Evolutionary conservation across 768 basidiomycete species (phyloP).

Genomic region (Myochromella boudieri): DNA sequence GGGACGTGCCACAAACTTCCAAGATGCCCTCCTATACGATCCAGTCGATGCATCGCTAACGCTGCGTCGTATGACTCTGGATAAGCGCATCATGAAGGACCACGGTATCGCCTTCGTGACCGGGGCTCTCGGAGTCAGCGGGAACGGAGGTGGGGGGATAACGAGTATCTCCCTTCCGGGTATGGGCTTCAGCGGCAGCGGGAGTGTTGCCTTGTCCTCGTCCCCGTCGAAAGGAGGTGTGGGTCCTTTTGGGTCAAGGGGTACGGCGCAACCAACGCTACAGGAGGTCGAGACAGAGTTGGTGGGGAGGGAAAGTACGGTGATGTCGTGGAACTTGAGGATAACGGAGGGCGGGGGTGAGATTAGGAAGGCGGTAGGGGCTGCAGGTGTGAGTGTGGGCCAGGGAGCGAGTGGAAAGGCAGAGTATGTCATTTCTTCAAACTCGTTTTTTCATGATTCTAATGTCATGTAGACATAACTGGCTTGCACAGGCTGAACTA

Average conservation of each 20-base stretch:
- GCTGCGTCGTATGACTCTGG: conserved; percentile 52
- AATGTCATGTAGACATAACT: conserved; percentile 37
- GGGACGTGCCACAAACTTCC: conserved; percentile 45
- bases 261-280: background rate
- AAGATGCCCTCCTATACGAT: conserved; percentile 74
- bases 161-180: conserved; percentile 67
- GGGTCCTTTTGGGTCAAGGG: no score
- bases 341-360: conserved; percentile 42
- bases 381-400: conserved; percentile 13
- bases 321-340: conserved; percentile 68
- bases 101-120: conserved; percentile 24
- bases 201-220: conserved; percentile 33
- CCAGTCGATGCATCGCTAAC: conserved; percentile 54
- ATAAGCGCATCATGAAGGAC: conserved; percentile 28
- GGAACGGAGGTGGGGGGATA: conserved; percentile 31
- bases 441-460: conserved; percentile 3
- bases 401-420: conserved; percentile 34
- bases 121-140: conserved; percentile 24
- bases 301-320: conserved; percentile 32
- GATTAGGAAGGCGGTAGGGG: conserved; percentile 1
- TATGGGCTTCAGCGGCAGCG: conserved; percentile 40
- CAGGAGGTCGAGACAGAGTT: conserved; percentile 34
- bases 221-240: conserved; percentile 29
- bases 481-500: conserved; percentile 80
- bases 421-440: conserved; percentile 13